These are phyloP conservation scores for Mucor lusitanicus DNA, from an alignment of 371 early-diverging fungal species.

Conservation along the genomic window DNA sequence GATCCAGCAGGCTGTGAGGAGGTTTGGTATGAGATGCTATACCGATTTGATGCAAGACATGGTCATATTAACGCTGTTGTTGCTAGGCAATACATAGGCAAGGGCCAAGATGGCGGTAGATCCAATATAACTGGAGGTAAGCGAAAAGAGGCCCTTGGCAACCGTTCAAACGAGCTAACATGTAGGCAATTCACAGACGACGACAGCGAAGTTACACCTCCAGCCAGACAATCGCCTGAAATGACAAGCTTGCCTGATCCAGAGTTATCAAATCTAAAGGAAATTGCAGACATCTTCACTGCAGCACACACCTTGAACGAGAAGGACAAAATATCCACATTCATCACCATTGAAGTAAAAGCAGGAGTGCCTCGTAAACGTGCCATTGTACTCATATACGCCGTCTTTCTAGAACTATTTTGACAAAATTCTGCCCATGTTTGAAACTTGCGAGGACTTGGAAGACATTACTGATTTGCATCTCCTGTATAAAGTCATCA, in stretches of 20 bases:
- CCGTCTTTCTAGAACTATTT: constrained; percentile 60
- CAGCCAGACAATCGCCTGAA: constrained; percentile 3
- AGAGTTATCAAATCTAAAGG: constrained; percentile 62
- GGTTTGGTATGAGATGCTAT: constrained; percentile 64
- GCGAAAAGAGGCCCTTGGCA: background rate
- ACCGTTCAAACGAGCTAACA: background rate
- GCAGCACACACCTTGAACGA: constrained; percentile 47
- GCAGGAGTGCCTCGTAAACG: background rate
- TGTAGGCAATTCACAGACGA: background rate
- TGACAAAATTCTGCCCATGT: constrained; percentile 67
- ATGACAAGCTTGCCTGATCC: constrained; percentile 56
- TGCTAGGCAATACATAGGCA: constrained; percentile 9
- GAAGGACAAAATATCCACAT: constrained; percentile 53
- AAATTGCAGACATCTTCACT: constrained; percentile 57
- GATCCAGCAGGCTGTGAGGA: constrained; percentile 81
- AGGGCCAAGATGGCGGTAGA: constrained; percentile 17
- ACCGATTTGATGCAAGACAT: background rate
- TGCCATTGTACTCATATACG: background rate
- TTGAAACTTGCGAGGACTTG: constrained; percentile 84
- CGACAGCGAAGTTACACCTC: constrained; percentile 1
- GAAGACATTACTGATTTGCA: constrained; percentile 76
- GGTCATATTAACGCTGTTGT: background rate
- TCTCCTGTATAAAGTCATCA: constrained; percentile 69
- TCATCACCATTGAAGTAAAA: constrained; percentile 51
- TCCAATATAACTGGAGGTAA: constrained; percentile 9